Evolutionary conservation across 1,139 yeast genomes (phyloP), one percentile per base, ranked within the genome.

Genomic region (Saccharomyces hybrid): DNA sequence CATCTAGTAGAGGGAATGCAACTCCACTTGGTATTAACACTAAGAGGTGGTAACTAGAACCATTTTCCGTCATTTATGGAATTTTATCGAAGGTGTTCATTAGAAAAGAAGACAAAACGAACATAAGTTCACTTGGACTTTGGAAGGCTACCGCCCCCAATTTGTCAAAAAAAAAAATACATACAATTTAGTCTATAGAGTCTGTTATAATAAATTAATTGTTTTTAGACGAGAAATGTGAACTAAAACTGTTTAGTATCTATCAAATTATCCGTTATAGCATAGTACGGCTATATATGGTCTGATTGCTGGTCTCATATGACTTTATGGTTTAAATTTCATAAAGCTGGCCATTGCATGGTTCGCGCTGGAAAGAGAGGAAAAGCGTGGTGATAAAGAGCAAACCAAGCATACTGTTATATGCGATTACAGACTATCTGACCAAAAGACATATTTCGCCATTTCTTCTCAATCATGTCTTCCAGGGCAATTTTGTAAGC

Each of bases 11-110:
- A 88, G 1, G 97, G 96, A 9, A 81, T 93, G 51, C 88, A 89
- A 52, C 76, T 91, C 61, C 97, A 91, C 72, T 77, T 91, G 68
- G 97, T 91, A 20, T 76, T 91, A 65, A 90, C 97, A 1, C 80
- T 91, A 53, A 82, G 97, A 71, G 98, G 98, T 0, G 97, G 97
- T 31, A 58, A 48, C 20, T 61, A 50, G 49, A 26, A 27, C 47
- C 20, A 46, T 26, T 51, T 26, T 34, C 38, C 50, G 29, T 44
- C 42, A 50, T 56, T 16, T 38, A 6, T 38, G 23, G 13, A 29
- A 5, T 16, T 9, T 34, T 34, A 7, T 20, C 44, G 9, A 38
- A 16, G 11, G n/a, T 29, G 25, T n/a, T 11, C 13, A 38, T 8
- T 4, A 38, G 3, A 2, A 16, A 16, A 16, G 11, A 38, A 20